Base-by-base conservation (phyloP, 371 early-diverging fungal genomes). In the Polyrhizophydium stewartii region DNA sequence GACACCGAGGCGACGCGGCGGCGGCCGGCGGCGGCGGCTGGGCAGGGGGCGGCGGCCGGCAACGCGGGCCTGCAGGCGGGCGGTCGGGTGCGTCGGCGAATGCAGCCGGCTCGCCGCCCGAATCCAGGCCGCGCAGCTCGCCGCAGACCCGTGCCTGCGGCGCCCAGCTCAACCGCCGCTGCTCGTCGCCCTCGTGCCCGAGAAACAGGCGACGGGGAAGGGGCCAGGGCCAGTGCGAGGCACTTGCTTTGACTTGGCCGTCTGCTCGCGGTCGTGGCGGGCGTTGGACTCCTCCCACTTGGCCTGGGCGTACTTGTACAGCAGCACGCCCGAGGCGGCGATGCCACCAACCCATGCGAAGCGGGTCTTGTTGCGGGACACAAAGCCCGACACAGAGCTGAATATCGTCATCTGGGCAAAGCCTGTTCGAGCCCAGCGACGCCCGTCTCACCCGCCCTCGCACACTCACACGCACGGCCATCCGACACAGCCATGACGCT, bases 241-340 rank as follows among this genome's bases (percentile, higher is more conserved):
- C 35, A 35, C 53, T 25, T 83, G 90, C 91, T 92, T 89, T 83
- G 89, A 87, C 72, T 82, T 84, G 2, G 92, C 89, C 21, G 83
- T 64, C 64, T 85, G 71, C 40, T 90, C 87, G 0, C 83, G 57
- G 35, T 78, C 77, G 24, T 81, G 59, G 65, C 77, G 78, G 60
- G 85, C 84, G 66, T 89, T 86, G 60, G 87, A 74, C 65, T 93
- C 91, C 47, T 73, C 62, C 53, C 91, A 76, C 63, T 90, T 88
- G 66, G 65, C 71, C 33, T 83, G 79, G 17, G 90, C 90, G 69
- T 86, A 91, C 66, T 87, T 85, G 55, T 86, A 86, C 33, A 89
- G 81, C 63, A 86, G 64, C 69, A 91, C 92, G 52, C 82, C 75
- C 22, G 87, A 86, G 24, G 88, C 90, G 12, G 82, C 85, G 38